Percentiles rank a stretch among this genome's conserved stretches.
phyloP scores from a whole-genome alignment of 2,329 filamentous ascomycete genomes.

The Exophiala sp. region DNA sequence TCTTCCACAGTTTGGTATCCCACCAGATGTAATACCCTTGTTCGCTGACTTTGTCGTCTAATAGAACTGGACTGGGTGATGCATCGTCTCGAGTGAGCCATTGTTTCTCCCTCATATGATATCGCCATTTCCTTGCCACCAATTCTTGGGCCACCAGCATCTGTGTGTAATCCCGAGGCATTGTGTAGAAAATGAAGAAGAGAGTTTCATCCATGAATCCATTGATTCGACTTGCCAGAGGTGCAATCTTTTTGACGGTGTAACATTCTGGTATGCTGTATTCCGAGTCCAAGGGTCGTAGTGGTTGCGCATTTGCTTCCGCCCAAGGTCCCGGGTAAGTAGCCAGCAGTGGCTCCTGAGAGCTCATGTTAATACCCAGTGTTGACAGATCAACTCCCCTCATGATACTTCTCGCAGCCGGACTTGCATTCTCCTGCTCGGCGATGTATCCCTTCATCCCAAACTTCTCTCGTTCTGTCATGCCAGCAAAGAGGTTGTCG shows the following conservation, averaged over 20 bases:
- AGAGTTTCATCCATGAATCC: conserved; percentile 60
- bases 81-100: conserved; percentile 48
- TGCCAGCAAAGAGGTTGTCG: conserved; percentile 32
- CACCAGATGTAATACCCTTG: conserved; percentile 49
- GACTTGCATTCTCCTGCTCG: conserved; percentile 48
- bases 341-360: conserved; percentile 53
- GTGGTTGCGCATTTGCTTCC: conserved; percentile 50
- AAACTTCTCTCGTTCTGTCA: conserved; percentile 47
- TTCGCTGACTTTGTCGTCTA: conserved; percentile 45
- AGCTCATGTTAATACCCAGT: conserved; percentile 58
- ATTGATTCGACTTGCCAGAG: conserved; percentile 52
- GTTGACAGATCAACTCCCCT: conserved; percentile 26
- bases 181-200: conserved; percentile 65
- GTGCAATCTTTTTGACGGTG: conserved; percentile 60
- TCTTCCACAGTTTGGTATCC: conserved; percentile 47
- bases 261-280: conserved; percentile 60
- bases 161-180: conserved; percentile 59
- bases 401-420: conserved; percentile 39
- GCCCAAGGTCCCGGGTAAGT: conserved; percentile 60
- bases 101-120: conserved; percentile 48
- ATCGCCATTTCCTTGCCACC: conserved; percentile 49
- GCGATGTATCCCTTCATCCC: conserved; percentile 53
- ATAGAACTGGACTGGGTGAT: conserved; percentile 40
- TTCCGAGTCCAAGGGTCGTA: conserved; percentile 52
- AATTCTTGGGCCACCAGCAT: conserved; percentile 60